Percentiles rank a stretch among this genome's conserved stretches.
Evolutionary conservation across 176 grass and related monocot species (phyloP).

Genomic region (Rhynchospora pubera): DNA sequence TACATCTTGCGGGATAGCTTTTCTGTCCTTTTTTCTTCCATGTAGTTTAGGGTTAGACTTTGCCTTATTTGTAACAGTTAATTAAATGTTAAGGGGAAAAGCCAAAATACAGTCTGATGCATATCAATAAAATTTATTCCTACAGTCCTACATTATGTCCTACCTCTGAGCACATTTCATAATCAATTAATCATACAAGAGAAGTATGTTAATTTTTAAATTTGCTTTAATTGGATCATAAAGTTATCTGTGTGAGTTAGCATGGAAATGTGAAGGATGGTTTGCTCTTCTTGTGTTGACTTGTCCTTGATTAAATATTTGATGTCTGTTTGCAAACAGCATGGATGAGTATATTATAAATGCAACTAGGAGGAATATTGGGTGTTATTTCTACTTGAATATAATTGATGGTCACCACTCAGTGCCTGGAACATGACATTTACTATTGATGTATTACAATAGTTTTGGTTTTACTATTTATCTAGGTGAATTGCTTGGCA

Average conservation of each 20-base stretch:
- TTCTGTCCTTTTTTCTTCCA: too few species aligned
- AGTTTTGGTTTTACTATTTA: constrained; percentile 7
- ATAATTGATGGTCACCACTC: background rate
- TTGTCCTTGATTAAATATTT: background rate
- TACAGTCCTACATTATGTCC: too few species aligned
- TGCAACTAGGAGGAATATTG: background rate
- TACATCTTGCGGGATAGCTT: background rate
- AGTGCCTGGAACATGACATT: background rate
- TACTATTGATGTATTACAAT: background rate
- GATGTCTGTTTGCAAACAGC: background rate
- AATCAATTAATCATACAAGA: background rate
- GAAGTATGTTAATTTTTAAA: background rate
- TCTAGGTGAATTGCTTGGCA: constrained; percentile 85
- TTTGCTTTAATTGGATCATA: background rate
- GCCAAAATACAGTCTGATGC: too few species aligned
- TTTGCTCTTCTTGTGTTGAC: background rate
- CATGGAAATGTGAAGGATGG: background rate
- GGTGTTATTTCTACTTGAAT: background rate
- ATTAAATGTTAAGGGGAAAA: too few species aligned
- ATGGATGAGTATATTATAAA: background rate
- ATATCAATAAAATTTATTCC: too few species aligned
- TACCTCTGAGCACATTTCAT: background rate
- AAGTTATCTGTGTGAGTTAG: background rate
- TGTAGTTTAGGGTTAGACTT: too few species aligned
- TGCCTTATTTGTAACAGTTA: too few species aligned